Base-by-base conservation (phyloP, 2,329 filamentous ascomycete species). In the Phyllosticta paracitricarpa region DNA sequence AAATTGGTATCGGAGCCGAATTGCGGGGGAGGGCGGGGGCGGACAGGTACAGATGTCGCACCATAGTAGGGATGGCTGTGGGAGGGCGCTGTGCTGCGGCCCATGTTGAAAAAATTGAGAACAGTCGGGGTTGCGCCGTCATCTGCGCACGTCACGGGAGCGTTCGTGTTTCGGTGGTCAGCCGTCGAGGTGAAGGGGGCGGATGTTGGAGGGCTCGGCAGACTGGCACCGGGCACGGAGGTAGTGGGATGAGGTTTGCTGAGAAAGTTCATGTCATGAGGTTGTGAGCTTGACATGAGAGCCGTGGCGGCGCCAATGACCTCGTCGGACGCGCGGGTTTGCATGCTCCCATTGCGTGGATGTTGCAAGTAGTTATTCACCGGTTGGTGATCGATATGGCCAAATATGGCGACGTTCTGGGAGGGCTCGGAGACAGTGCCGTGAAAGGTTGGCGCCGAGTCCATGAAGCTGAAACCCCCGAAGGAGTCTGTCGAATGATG, bases 1-100 rank as follows among this genome's bases (percentile, higher is more conserved):
- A 62, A 62, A 8, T 28, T 57, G 33, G 22, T 56, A 51, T 62
- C 61, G n/a, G 61, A 56, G 5, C 61, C 61, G 25, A 62, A 62
- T 17, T 35, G 58, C 22, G 61, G 56, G 4, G 25, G 12, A 19
- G 54, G 58, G 22, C 53, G 57, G 12, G n/a, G 35, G 52, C 51
- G 56, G n/a, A 26, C 19, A 10, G 51, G 51, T n/a, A 26, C 51
- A 14, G 33, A 40, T 40, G 33, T 40, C 33, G 10, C 4, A 10
- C 33, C 33, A 10, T 40, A 40, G 33, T 40, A 40, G 33, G 33
- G 33, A 17, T 40, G 33, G 9, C 14, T 40, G 12, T 40, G 33
- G 33, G 33, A 40, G 33, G 51, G 19, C 22, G 51, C 10, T 4
- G 10, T 4, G 10, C 14, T 12, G 33, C 33, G 33, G 33, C 33